These are phyloP conservation scores for Penicillium daleae DNA, from an alignment of 495 filamentous ascomycete species.

Conservation along the genomic window DNA sequence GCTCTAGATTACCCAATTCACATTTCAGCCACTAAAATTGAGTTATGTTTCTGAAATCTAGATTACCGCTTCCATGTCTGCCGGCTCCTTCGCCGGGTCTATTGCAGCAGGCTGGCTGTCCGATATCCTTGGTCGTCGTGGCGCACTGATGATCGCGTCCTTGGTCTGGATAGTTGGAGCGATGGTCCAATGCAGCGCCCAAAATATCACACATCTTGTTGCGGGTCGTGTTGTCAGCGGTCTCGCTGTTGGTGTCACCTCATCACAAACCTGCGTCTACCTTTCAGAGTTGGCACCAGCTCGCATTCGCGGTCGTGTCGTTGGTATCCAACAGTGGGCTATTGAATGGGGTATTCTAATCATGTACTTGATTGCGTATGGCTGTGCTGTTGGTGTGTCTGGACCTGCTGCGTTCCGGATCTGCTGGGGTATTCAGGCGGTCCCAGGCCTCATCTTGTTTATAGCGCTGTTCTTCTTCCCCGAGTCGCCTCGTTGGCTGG, in stretches of 20 bases:
- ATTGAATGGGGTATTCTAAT: conserved; percentile 73
- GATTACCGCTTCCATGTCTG: conserved; percentile 62
- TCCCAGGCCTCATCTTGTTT: conserved; percentile 67
- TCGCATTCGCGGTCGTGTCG: conserved; percentile 67
- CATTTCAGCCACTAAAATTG: background rate
- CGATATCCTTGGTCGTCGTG: conserved; percentile 66
- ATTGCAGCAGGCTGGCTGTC: conserved; percentile 67
- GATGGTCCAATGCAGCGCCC: conserved; percentile 64
- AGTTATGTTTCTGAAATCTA: conserved; percentile 31
- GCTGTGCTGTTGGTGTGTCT: conserved; percentile 59
- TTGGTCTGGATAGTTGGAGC: conserved; percentile 74
- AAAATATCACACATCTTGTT: conserved; percentile 64
- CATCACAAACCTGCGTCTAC: conserved; percentile 82
- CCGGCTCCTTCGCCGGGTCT: conserved; percentile 67
- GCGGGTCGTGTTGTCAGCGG: conserved; percentile 74
- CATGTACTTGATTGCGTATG: conserved; percentile 64
- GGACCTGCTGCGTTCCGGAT: conserved; percentile 66
- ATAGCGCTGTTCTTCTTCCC: conserved; percentile 71
- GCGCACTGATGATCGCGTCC: conserved; percentile 66
- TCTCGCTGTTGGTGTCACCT: conserved; percentile 73
- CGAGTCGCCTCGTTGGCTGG: conserved; percentile 73
- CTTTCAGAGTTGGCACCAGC: conserved; percentile 73
- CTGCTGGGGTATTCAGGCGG: conserved; percentile 73
- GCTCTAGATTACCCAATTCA: background rate
- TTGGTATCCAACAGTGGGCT: conserved; percentile 76